Percentiles rank a stretch among this genome's conserved stretches.
These are phyloP conservation scores for Cladosporium colombiae DNA, from an alignment of 2,329 filamentous ascomycete species.

Conservation along the genomic window DNA sequence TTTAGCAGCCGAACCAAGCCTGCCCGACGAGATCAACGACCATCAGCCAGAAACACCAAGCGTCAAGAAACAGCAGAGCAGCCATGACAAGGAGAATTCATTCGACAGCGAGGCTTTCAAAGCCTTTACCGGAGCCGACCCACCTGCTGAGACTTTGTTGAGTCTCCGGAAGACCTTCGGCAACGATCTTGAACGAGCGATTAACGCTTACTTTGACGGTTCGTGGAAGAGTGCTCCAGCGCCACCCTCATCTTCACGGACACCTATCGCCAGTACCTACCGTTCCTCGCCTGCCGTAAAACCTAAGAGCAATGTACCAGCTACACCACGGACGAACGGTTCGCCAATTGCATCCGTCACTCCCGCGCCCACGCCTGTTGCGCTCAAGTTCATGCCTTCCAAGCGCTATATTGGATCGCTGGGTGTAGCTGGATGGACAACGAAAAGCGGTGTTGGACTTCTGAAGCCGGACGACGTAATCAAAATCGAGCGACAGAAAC, in stretches of 20 bases:
- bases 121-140: constrained; percentile 58
- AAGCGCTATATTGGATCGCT: constrained; percentile 86
- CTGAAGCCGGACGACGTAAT: constrained; percentile 81
- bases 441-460: constrained; percentile 73
- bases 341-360: constrained; percentile 1
- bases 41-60: constrained; percentile 29
- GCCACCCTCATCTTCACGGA: constrained; percentile 24
- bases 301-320: constrained; percentile 11
- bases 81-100: constrained; percentile 30
- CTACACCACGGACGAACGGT: constrained; percentile 12
- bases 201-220: constrained; percentile 66
- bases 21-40: constrained; percentile 36
- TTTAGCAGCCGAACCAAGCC: constrained; percentile 34
- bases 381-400: constrained; percentile 49
- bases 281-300: constrained; percentile 1
- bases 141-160: constrained; percentile 47
- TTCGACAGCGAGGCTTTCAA: constrained; percentile 60
- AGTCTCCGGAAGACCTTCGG: constrained; percentile 53
- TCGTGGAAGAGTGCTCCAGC: constrained; percentile 53
- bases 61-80: constrained; percentile 11
- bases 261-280: constrained; percentile 18
- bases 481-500: constrained; percentile 81
- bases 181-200: constrained; percentile 59
- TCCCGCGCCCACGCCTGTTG: neutral
- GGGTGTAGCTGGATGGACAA: constrained; percentile 89